Evolutionary conservation across 2,329 filamentous ascomycete genomes (phyloP).

Genomic region (Cercospora sojina): DNA sequence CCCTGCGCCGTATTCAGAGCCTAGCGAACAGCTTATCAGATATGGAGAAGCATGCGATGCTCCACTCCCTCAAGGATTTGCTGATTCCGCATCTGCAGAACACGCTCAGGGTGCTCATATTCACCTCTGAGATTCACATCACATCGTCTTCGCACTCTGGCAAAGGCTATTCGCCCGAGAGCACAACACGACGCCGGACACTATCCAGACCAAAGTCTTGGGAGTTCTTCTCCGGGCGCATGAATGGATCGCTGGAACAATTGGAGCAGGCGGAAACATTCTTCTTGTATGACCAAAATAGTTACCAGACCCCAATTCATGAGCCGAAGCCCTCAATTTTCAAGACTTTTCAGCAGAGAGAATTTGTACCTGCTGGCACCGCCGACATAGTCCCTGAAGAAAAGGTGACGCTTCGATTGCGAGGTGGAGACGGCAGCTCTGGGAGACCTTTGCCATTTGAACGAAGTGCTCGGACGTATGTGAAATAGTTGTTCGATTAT

Average conservation of each 20-base stretch:
- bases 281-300: not conserved
- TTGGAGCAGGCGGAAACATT: not conserved
- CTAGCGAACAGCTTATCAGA: not conserved
- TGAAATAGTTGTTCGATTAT: not conserved
- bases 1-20: slow-evolving; percentile 1
- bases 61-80: not conserved
- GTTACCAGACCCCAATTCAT: not conserved
- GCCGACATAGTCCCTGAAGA: not conserved
- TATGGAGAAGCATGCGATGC: slow-evolving; percentile 2
- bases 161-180: slow-evolving; percentile 1
- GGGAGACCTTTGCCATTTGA: not conserved
- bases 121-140: not conserved
- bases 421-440: slow-evolving; percentile 9
- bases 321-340: slow-evolving; percentile 1
- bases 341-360: slow-evolving; percentile 5
- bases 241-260: not conserved
- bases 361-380: slow-evolving; percentile 2
- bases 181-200: not conserved
- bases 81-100: not conserved
- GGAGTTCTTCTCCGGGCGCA: slow-evolving; percentile 2
- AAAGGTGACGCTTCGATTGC: slow-evolving; percentile 1
- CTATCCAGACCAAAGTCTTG: not conserved
- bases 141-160: slow-evolving; percentile 2
- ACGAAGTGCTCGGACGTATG: slow-evolving; percentile 7
- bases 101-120: slow-evolving; percentile 6